These are phyloP conservation scores for Wakefieldia striispora DNA, from an alignment of 768 basidiomycete genomes.

Conservation along the genomic window DNA sequence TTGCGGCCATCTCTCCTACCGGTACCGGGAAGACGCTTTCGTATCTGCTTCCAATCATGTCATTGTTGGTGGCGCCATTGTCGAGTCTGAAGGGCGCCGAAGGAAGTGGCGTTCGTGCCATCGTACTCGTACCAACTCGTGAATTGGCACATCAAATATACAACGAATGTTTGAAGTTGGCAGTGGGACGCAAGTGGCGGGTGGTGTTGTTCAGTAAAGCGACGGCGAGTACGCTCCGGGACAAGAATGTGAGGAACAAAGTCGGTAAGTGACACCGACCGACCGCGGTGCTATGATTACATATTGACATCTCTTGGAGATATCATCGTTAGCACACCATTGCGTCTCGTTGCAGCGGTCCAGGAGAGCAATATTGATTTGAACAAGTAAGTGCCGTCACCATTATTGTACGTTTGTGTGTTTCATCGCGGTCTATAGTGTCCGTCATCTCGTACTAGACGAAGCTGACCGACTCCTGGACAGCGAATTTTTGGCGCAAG, in stretches of 20 bases:
- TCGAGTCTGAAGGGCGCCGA: conserved; percentile 43
- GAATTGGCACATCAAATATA: conserved; percentile 96
- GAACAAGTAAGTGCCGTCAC: conserved; percentile 57
- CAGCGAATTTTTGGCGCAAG: conserved; percentile 81
- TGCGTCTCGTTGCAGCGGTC: conserved; percentile 81
- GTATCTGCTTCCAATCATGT: conserved; percentile 83
- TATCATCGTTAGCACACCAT: conserved; percentile 88
- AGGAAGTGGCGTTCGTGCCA: conserved; percentile 65
- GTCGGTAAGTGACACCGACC: conserved; percentile 52
- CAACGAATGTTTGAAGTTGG: conserved; percentile 84
- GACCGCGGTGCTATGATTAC: not conserved
- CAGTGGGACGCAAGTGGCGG: conserved; percentile 80
- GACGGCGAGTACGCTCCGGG: conserved; percentile 77
- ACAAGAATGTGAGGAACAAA: conserved; percentile 71
- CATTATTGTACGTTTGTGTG: not conserved
- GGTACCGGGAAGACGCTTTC: conserved; percentile 97
- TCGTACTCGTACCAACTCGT: conserved; percentile 88
- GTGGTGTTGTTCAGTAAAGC: conserved; percentile 85
- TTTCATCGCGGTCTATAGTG: conserved; percentile 43
- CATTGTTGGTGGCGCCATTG: conserved; percentile 53
- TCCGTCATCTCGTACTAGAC: conserved; percentile 83
- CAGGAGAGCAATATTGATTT: conserved; percentile 65
- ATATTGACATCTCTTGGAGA: conserved; percentile 45
- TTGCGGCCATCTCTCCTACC: conserved; percentile 94
- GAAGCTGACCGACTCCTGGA: conserved; percentile 93